Conservation (phyloP, 1,284 basidiomycete genomes). For the Vanrija pseudolonga region DNA sequence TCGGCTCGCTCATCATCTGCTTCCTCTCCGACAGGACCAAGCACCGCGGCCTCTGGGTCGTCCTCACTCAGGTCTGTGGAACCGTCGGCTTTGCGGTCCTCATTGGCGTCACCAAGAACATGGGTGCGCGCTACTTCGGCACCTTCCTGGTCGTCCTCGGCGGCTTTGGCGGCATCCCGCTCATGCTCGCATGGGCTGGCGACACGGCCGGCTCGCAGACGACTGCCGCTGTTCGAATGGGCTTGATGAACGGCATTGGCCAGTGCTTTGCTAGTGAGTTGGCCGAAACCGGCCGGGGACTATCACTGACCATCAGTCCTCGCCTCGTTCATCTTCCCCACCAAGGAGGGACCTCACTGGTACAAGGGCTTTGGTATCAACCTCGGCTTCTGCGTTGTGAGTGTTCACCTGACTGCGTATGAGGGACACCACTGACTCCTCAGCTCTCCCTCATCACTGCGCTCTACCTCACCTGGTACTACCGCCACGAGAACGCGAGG, state of each 20-base stretch:
- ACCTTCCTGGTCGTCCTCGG: conserved; percentile 44
- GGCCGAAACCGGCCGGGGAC: too few species aligned
- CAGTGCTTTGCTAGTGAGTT: conserved; percentile 39
- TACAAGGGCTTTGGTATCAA: conserved; percentile 37
- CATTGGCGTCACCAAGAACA: conserved; percentile 28
- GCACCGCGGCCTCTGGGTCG: conserved; percentile 57
- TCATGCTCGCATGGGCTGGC: conserved; percentile 24
- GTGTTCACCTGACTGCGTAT: too few species aligned
- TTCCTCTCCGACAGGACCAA: conserved; percentile 66
- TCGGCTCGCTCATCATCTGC: conserved; percentile 59
- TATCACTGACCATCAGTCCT: too few species aligned
- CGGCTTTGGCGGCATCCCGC: conserved; percentile 41
- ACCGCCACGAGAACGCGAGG: conserved; percentile 4
- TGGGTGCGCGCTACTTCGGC: conserved; percentile 45
- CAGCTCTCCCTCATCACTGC: background rate
- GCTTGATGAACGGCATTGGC: conserved; percentile 41
- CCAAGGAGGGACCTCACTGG: conserved; percentile 32
- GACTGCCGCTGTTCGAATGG: conserved; percentile 37
- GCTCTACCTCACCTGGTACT: conserved; percentile 8
- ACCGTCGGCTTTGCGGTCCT: conserved; percentile 48
- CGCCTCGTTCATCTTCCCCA: conserved; percentile 38
- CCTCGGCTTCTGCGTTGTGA: conserved; percentile 23
- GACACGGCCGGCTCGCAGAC: conserved; percentile 33
- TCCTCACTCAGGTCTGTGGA: conserved; percentile 43
- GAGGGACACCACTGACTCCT: too few species aligned